phyloP scores from a whole-genome alignment of 805 yeast species.

The Saccharomycopsis sp. region DNA sequence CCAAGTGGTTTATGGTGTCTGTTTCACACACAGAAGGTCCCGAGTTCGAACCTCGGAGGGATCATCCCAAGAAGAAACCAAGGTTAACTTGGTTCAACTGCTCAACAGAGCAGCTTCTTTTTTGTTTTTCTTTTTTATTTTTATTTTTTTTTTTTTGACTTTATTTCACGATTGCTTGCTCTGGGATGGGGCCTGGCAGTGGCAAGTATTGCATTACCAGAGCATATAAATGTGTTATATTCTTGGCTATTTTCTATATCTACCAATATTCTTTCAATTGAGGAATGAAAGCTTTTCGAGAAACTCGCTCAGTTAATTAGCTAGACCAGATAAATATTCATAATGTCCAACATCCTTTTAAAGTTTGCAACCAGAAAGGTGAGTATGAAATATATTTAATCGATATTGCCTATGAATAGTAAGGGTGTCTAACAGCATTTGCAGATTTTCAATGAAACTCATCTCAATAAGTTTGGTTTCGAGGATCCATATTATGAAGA shows the following conservation, averaged over 20 bases:
- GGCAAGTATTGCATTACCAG: no score
- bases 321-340: no score
- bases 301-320: no score
- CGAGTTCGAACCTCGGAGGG: constrained; percentile 22
- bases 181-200: no score
- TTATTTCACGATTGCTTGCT: background rate
- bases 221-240: no score
- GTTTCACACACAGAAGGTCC: constrained; percentile 21
- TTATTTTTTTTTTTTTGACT: background rate
- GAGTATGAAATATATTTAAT: background rate
- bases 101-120: background rate
- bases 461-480: constrained; percentile 33
- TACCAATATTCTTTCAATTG: no score
- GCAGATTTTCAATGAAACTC: constrained; percentile 29
- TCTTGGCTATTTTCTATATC: background rate
- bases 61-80: constrained; percentile 8
- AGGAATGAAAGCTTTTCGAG: no score
- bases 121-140: constrained; percentile 6
- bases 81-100: background rate
- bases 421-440: constrained; percentile 7
- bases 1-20: constrained; percentile 20
- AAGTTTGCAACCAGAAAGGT: constrained; percentile 15
- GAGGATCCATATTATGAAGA: constrained; percentile 39
- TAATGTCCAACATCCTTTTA: constrained; percentile 9
- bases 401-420: background rate